Evolutionary conservation across 176 grass and related monocot species (phyloP).

Genomic region (Cocos nucifera): DNA sequence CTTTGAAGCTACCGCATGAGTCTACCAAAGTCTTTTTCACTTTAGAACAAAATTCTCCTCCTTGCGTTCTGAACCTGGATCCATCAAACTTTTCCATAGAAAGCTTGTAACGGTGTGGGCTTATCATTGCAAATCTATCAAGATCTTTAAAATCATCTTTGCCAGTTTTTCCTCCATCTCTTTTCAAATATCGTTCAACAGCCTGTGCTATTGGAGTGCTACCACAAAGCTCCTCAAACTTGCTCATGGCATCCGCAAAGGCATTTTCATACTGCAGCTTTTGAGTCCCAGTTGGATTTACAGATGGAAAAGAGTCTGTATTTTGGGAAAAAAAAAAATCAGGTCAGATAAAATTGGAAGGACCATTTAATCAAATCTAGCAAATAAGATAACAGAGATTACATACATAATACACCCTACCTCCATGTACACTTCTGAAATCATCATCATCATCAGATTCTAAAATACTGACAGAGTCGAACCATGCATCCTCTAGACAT

Average conservation of each 20-base stretch:
- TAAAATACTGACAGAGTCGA: slow-evolving; percentile 81
- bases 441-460: slow-evolving; percentile 90
- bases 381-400: no score
- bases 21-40: slow-evolving; percentile 24
- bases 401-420: slow-evolving; percentile 17
- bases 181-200: slow-evolving; percentile 58
- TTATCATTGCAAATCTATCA: neutral
- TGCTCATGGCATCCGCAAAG: slow-evolving; percentile 42
- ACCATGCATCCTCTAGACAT: slow-evolving; percentile 93
- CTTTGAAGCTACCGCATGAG: slow-evolving; percentile 46
- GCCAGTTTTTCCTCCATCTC: slow-evolving; percentile 28
- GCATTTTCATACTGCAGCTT: slow-evolving; percentile 36
- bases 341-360: no score
- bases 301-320: slow-evolving; percentile 26
- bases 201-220: slow-evolving; percentile 47
- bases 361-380: no score
- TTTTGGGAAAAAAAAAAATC: neutral
- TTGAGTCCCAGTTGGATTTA: slow-evolving; percentile 36
- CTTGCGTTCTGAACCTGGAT: slow-evolving; percentile 35
- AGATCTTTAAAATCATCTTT: neutral
- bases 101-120: slow-evolving; percentile 7
- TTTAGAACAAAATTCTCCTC: slow-evolving; percentile 17
- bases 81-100: slow-evolving; percentile 37
- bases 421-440: slow-evolving; percentile 70
- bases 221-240: slow-evolving; percentile 40